Conservation (phyloP, 2,329 filamentous ascomycete species). For the Exophiala spinifera region DNA sequence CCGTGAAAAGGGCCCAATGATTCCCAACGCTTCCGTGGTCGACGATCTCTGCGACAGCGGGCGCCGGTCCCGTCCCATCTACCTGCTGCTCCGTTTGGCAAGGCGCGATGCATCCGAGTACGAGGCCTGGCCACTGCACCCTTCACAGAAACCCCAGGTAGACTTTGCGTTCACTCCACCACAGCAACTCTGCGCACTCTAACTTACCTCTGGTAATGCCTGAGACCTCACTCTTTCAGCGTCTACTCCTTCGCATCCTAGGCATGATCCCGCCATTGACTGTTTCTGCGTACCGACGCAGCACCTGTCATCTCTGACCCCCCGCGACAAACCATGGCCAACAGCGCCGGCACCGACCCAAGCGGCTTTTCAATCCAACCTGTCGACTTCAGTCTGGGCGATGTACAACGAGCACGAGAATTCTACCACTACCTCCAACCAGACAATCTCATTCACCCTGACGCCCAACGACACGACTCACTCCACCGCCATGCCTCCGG, state of each 20-base stretch:
- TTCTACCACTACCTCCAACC: slow-evolving; percentile 42
- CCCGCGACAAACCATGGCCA: not conserved
- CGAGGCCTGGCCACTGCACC: not conserved
- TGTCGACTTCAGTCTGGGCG: slow-evolving; percentile 3
- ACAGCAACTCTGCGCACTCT: not conserved
- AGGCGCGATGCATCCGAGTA: too few relatives aligned
- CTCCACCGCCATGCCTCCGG: slow-evolving; percentile 2
- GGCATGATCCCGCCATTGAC: not conserved
- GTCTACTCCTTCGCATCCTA: not conserved
- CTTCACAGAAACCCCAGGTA: not conserved
- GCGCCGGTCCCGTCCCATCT: too few relatives aligned
- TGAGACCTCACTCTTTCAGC: not conserved
- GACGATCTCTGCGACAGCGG: not conserved
- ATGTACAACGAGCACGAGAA: slow-evolving; percentile 36
- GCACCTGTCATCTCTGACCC: not conserved
- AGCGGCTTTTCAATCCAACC: not conserved
- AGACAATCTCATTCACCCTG: slow-evolving; percentile 26
- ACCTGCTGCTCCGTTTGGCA: too few relatives aligned
- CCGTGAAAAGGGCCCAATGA: not conserved
- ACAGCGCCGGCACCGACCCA: not conserved
- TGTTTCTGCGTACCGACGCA: not conserved
- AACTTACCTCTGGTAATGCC: not conserved
- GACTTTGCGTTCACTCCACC: not conserved
- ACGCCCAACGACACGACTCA: slow-evolving; percentile 6
- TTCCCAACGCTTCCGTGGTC: not conserved